Evolutionary conservation across 139 green algal genomes (phyloP).

Genomic region (Chlamydomonas sp.): DNA sequence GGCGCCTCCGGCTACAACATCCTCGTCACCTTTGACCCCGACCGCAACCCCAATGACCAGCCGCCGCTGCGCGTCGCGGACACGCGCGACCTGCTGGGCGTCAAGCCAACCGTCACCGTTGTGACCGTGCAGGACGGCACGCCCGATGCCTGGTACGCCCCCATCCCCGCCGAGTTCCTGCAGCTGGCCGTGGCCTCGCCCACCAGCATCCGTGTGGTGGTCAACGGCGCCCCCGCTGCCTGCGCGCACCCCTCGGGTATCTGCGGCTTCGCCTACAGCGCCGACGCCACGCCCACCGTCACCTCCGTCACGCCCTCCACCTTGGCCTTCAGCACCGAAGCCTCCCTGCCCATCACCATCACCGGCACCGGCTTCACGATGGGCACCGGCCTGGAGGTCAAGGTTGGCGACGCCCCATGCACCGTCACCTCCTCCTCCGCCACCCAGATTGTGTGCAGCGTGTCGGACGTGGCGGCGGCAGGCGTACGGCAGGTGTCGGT

Average conservation of each 20-base stretch:
- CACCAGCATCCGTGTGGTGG: not conserved
- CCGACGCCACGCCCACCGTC: constrained; percentile 32
- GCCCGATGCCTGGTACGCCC: constrained; percentile 30
- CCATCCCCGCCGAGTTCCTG: constrained; percentile 48
- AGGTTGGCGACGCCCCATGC: not conserved
- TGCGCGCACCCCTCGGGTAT: constrained; percentile 19
- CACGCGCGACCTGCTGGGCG: not conserved
- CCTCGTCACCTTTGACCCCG: constrained; percentile 33
- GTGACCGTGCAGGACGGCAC: not conserved
- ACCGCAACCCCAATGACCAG: constrained; percentile 35
- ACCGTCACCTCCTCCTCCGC: constrained; percentile 1
- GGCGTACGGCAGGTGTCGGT: constrained; percentile 1
- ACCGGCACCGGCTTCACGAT: constrained; percentile 16
- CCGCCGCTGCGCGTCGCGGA: constrained; percentile 18
- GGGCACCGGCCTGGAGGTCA: not conserved
- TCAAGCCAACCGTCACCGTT: not conserved
- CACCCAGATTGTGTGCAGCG: not conserved
- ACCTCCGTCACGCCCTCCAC: constrained; percentile 9
- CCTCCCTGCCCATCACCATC: constrained; percentile 39
- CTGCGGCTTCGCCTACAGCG: constrained; percentile 41
- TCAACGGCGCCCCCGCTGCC: constrained; percentile 38
- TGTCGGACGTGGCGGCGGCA: constrained; percentile 8
- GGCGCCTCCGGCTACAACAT: not conserved
- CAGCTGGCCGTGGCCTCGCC: constrained; percentile 14
- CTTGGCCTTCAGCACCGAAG: constrained; percentile 6